Evolutionary conservation across 2,329 filamentous ascomycete genomes (phyloP).

Genomic region (Coniella vitis): DNA sequence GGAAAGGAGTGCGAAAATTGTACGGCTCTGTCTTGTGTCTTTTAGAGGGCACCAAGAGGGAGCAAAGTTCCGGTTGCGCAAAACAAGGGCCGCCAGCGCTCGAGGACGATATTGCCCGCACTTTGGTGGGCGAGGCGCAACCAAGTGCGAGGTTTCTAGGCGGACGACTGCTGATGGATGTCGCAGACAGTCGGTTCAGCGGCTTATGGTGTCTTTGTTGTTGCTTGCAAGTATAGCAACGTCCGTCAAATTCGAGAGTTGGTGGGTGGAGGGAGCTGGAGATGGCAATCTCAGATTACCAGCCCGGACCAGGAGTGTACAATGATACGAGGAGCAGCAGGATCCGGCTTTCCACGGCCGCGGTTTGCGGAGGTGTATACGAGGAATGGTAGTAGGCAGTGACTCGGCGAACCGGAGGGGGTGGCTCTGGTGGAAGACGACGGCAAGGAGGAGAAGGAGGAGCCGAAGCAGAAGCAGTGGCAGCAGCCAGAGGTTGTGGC

Average conservation of each 20-base stretch:
- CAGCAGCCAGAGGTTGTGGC: slow-evolving; percentile 16
- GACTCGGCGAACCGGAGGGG: too few species aligned
- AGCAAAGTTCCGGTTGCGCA: too few species aligned
- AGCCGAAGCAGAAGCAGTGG: slow-evolving; percentile 27
- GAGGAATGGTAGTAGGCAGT: slow-evolving; percentile 30
- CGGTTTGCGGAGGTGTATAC: slow-evolving; percentile 42
- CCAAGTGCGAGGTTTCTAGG: too few species aligned
- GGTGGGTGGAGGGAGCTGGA: slow-evolving; percentile 26
- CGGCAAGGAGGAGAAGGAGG: too few species aligned
- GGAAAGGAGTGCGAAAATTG: background rate
- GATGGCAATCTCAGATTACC: slow-evolving; percentile 21
- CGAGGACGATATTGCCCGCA: too few species aligned
- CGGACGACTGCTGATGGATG: too few species aligned
- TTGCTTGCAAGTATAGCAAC: slow-evolving; percentile 1
- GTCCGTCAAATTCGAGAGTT: slow-evolving; percentile 6
- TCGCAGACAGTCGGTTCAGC: slow-evolving; percentile 5
- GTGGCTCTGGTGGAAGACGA: too few species aligned
- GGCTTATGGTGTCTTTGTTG: background rate
- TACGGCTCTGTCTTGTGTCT: background rate
- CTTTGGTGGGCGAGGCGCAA: too few species aligned
- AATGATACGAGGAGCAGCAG: slow-evolving; percentile 42
- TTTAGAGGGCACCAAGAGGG: background rate
- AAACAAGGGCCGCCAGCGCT: too few species aligned
- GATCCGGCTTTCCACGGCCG: slow-evolving; percentile 40
- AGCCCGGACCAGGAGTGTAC: slow-evolving; percentile 46